These are phyloP conservation scores for Ganoderma sp. DNA, from an alignment of 1,284 basidiomycete species.

Conservation along the genomic window DNA sequence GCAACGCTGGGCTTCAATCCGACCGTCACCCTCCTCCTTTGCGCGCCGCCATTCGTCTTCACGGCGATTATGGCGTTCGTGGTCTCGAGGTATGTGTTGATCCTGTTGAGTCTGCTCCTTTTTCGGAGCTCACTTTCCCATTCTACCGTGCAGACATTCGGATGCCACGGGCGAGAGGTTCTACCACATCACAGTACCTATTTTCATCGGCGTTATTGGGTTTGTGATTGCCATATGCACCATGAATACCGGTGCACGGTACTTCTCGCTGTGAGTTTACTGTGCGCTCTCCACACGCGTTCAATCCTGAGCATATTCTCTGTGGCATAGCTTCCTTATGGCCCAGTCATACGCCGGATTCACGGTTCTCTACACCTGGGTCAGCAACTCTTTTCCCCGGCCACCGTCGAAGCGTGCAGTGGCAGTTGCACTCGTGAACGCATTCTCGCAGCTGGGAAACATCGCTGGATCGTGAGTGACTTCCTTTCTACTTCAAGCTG, in stretches of 20 bases:
- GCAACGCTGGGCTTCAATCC: constrained; percentile 72
- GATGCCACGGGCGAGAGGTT: constrained; percentile 72
- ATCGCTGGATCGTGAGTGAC: constrained; percentile 63
- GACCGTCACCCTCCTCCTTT: constrained; percentile 72
- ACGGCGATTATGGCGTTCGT: constrained; percentile 60
- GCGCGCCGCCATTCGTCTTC: constrained; percentile 80
- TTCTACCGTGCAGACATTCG: constrained; percentile 60
- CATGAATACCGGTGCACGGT: constrained; percentile 70
- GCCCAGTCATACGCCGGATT: constrained; percentile 76
- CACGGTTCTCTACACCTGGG: constrained; percentile 74
- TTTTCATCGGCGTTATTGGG: constrained; percentile 70
- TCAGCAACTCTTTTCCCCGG: constrained; percentile 69
- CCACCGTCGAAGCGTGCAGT: constrained; percentile 78
- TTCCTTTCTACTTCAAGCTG: background rate
- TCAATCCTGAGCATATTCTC: background rate
- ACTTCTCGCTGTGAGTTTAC: constrained; percentile 67
- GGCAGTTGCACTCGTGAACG: constrained; percentile 75
- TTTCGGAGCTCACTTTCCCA: background rate
- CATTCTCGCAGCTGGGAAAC: constrained; percentile 75
- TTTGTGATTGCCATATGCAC: constrained; percentile 77
- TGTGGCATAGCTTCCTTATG: constrained; percentile 69
- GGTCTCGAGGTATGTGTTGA: constrained; percentile 51
- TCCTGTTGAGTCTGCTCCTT: no score
- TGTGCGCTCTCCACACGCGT: constrained; percentile 7
- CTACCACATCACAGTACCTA: constrained; percentile 62